Evolutionary conservation across 2,329 filamentous ascomycete species (phyloP).

Genomic region (Colletotrichum eremochloae): DNA sequence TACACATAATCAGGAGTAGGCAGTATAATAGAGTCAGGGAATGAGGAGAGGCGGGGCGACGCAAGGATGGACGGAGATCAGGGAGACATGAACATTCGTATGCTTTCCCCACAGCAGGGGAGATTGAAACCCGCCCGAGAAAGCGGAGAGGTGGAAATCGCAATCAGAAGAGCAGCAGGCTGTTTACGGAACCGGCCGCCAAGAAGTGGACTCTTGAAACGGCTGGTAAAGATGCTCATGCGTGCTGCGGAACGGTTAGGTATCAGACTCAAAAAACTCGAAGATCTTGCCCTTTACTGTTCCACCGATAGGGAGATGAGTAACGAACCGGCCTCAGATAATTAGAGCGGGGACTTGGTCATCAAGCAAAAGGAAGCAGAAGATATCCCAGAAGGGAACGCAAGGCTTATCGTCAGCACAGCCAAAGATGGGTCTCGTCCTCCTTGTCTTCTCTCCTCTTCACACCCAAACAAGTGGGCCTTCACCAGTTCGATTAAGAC

Average conservation of each 20-base stretch:
- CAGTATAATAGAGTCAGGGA: not conserved
- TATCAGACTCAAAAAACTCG: not conserved
- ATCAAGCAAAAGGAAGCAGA: constrained; percentile 4
- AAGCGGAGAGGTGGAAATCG: constrained; percentile 12
- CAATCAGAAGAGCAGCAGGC: constrained; percentile 1
- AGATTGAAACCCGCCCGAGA: constrained; percentile 25
- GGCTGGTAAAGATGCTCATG: not conserved
- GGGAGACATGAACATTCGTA: constrained; percentile 5
- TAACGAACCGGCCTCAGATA: constrained; percentile 7
- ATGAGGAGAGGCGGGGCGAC: not conserved
- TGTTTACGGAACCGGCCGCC: not conserved
- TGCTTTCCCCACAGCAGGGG: constrained; percentile 16
- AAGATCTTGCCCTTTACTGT: not conserved
- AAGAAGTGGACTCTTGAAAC: constrained; percentile 16
- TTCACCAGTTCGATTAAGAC: not conserved
- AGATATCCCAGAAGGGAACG: constrained; percentile 12
- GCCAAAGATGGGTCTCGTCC: not conserved
- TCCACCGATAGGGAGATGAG: constrained; percentile 21
- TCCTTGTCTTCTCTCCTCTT: not conserved
- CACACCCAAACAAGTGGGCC: not conserved
- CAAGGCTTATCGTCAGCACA: not conserved
- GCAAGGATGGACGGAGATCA: constrained; percentile 1
- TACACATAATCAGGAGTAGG: not conserved
- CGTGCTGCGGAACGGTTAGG: not conserved
- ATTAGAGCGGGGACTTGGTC: not conserved